Evolutionary conservation across 257 asterid genomes (phyloP).

Genomic region (Solanum sejunctum): DNA sequence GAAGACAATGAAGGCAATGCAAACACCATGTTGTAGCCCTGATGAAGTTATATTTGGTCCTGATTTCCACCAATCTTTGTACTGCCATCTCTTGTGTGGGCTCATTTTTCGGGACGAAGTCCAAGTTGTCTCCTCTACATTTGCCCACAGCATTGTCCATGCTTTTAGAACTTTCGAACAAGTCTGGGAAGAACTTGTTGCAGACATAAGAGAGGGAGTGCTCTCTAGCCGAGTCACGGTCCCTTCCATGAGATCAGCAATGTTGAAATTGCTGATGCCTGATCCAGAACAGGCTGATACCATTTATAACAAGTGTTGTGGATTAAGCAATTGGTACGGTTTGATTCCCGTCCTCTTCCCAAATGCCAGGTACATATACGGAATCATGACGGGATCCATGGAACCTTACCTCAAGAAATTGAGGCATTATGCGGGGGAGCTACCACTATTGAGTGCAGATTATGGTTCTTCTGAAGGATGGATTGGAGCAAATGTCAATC

Average conservation of each 20-base stretch:
- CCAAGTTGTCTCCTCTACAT: slow-evolving; percentile 75
- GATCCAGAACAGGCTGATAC: slow-evolving; percentile 54
- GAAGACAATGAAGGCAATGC: slow-evolving; percentile 77
- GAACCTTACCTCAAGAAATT: slow-evolving; percentile 72
- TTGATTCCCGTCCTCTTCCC: slow-evolving; percentile 65
- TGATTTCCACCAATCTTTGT: slow-evolving; percentile 72
- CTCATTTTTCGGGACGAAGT: slow-evolving; percentile 55
- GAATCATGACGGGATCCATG: slow-evolving; percentile 97
- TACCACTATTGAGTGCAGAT: slow-evolving; percentile 77
- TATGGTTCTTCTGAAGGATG: slow-evolving; percentile 97
- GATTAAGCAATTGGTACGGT: slow-evolving; percentile 71
- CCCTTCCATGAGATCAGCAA: slow-evolving; percentile 56
- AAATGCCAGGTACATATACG: slow-evolving; percentile 55
- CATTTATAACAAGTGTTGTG: slow-evolving; percentile 28
- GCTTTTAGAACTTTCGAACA: slow-evolving; percentile 79
- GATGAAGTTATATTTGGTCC: slow-evolving; percentile 93
- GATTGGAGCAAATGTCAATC: slow-evolving; percentile 79
- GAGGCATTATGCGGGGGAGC: slow-evolving; percentile 77
- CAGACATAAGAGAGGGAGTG: slow-evolving; percentile 58
- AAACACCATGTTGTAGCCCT: slow-evolving; percentile 80
- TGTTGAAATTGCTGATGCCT: slow-evolving; percentile 48
- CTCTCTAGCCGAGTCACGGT: slow-evolving; percentile 48
- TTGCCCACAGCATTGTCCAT: slow-evolving; percentile 81
- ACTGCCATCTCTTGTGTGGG: slow-evolving; percentile 85
- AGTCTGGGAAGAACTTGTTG: slow-evolving; percentile 60